Evolutionary conservation across 2,329 filamentous ascomycete genomes (phyloP).

Genomic region (Blastomyces gilchristii): DNA sequence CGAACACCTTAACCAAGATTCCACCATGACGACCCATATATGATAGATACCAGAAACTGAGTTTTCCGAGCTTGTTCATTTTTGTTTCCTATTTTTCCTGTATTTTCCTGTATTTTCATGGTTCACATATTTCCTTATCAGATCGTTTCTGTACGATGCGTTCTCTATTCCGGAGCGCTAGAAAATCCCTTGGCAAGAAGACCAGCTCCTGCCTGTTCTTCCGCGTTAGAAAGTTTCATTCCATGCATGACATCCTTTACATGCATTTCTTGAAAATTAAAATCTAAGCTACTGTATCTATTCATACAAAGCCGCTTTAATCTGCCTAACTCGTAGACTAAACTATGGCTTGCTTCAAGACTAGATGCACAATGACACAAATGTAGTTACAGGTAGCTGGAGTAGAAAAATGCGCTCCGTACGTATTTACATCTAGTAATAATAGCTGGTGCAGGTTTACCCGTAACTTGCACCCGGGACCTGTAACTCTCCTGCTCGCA

Average conservation of each 20-base stretch:
- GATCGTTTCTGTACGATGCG: no score
- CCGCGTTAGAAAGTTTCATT: no score
- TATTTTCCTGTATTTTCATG: neutral
- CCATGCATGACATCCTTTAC: no score
- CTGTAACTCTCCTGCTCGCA: neutral
- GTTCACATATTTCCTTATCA: no score
- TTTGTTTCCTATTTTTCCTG: neutral
- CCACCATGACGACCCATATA: neutral
- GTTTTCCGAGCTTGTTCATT: neutral
- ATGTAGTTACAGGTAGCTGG: no score
- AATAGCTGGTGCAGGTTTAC: no score
- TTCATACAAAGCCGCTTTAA: neutral
- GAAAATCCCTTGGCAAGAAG: no score
- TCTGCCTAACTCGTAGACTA: neutral
- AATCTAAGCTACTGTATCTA: neutral
- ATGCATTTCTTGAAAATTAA: no score
- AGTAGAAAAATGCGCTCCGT: no score
- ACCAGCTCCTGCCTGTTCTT: no score
- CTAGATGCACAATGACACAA: neutral
- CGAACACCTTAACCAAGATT: neutral
- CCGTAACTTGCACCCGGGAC: neutral
- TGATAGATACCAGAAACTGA: neutral
- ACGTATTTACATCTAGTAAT: no score
- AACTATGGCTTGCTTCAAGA: neutral
- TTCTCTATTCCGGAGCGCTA: no score